Percentiles rank a stretch among this genome's conserved stretches.
phyloP scores from a whole-genome alignment of 176 grass and related monocot species.

The Dactylis glomerata region DNA sequence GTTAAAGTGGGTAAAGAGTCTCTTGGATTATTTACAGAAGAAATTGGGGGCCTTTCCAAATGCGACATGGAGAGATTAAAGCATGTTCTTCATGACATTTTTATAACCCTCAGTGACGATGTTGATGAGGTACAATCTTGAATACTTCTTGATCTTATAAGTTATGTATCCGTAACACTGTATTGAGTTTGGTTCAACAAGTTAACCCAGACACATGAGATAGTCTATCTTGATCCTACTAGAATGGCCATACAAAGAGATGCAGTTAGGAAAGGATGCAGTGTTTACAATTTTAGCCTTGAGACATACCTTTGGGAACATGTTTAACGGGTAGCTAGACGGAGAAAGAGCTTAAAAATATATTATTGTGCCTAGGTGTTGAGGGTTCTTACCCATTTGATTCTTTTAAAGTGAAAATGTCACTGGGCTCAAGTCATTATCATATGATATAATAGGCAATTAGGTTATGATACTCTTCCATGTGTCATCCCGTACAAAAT shows the following conservation, averaged over 20 bases:
- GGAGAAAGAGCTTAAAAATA: background rate
- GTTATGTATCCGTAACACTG: background rate
- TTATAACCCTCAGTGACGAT: background rate
- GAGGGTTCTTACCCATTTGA: background rate
- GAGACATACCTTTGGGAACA: background rate
- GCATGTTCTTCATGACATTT: conserved; percentile 10
- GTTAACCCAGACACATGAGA: background rate
- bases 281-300: background rate
- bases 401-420: background rate
- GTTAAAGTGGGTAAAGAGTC: background rate
- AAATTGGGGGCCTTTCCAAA: conserved; percentile 9
- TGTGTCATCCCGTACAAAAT: too few relatives aligned
- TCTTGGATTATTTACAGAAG: conserved; percentile 8
- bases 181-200: background rate
- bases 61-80: conserved; percentile 29
- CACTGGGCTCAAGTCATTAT: background rate
- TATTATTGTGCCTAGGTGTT: background rate
- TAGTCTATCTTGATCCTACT: background rate
- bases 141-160: background rate
- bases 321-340: background rate
- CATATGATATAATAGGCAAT: background rate
- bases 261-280: background rate
- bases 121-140: conserved; percentile 27
- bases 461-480: background rate
- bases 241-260: background rate